Evolutionary conservation across 1,139 yeast genomes (phyloP).

Genomic region (Entelexis paramagnoliae): DNA sequence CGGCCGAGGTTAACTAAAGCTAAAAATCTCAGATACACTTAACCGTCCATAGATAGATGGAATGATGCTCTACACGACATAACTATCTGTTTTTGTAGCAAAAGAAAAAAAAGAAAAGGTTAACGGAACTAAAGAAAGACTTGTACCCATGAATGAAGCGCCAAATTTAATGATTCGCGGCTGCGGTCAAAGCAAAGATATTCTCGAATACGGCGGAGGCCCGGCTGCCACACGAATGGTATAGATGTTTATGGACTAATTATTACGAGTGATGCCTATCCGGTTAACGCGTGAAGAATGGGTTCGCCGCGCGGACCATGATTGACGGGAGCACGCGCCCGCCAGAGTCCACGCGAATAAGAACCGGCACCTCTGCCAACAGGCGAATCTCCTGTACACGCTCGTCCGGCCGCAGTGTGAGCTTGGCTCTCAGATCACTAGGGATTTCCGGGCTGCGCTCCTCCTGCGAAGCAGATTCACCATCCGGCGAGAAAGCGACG

Average conservation of each 20-base stretch:
- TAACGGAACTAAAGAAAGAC: too few species aligned
- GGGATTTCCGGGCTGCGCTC: background rate
- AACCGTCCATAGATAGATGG: slow-evolving; percentile 9
- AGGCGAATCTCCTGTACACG: slow-evolving; percentile 73
- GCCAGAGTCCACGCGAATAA: slow-evolving; percentile 84
- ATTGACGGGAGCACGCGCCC: slow-evolving; percentile 60
- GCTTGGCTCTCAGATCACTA: slow-evolving; percentile 13
- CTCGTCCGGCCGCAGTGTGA: slow-evolving; percentile 41
- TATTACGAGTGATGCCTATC: background rate
- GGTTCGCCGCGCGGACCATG: slow-evolving; percentile 87
- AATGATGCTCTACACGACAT: slow-evolving; percentile 8
- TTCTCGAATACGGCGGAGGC: background rate
- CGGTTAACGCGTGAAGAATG: slow-evolving; percentile 38
- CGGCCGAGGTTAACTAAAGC: slow-evolving; percentile 57
- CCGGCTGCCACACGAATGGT: background rate
- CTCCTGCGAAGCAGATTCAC: background rate
- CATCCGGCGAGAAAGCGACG: slow-evolving; percentile 72
- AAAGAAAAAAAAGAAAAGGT: background rate
- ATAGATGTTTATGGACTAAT: background rate
- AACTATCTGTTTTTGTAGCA: background rate
- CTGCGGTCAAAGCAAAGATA: too few species aligned
- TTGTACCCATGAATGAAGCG: too few species aligned
- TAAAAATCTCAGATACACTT: slow-evolving; percentile 3
- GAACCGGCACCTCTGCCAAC: slow-evolving; percentile 67
- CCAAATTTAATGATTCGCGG: too few species aligned